Base-by-base conservation (phyloP, 345 rosid genomes). In the Euphorbia tirucalli region DNA sequence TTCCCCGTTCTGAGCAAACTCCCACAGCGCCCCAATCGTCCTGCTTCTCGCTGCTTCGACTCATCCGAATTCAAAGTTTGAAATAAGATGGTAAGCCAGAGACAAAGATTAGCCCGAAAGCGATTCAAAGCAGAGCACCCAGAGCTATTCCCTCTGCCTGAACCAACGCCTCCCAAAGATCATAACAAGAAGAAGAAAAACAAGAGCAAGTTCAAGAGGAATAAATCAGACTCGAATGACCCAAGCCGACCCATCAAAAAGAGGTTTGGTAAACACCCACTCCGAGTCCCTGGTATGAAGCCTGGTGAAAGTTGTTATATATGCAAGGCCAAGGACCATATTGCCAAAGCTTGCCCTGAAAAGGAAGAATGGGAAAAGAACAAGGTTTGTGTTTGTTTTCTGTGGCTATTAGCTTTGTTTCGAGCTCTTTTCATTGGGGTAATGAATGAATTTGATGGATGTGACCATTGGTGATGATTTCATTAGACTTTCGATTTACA, bases 291-390 rank as follows among this genome's bases (percentile, higher is more conserved):
- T 64, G 99, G 99, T 37, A 87, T 92, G 97, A 95, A 83, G 78
- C 97, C 99, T 19, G 99, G 97, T 16, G 96, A 90, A 74, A 87
- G 92, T 21, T 95, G 99, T 75, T 95, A 68, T 70, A 92, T 95
- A 18, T 92, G 97, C 80, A 88, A 89, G 48, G 93, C 79, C 31
- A 74, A 83, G 73, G 89, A 89, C 62, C 97, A 92, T 74, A 89
- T 95, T 11, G 97, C 99, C 73, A 95, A 91, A 72, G 78, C 74
- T 64, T 95, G 96, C 66, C 97, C 97, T 28, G 66, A 88, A 73
- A 95, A 95, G 46, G 84, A 85, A 58, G 90, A 90, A 71, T 95
- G 99, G 97, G 97, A 90, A 54, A 90, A 73, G 83, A 85, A 92
- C 71, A 95, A 88, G 97, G 97, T 95, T 72, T 64, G 79, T 16